Base-by-base conservation (phyloP, 2,329 filamentous ascomycete species). In the Verticillium tricorpus region DNA sequence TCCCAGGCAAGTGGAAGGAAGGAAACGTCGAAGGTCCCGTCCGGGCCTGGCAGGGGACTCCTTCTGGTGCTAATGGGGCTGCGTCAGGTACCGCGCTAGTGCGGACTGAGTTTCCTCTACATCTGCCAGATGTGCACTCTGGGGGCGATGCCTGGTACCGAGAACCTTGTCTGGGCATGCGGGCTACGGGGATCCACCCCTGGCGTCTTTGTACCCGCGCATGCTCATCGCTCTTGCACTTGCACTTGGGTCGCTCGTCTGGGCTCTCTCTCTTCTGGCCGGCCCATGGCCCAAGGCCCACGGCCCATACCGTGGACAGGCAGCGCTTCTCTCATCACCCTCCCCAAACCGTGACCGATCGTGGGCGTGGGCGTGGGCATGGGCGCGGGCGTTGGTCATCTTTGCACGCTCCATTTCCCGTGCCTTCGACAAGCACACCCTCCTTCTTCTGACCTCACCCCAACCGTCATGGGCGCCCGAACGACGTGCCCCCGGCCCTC, bases 1-100 rank as follows among this genome's bases (percentile, higher is more conserved):
- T 59, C 58, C 31, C 45, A 59, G 58, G 40, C 58, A 59, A 37
- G 45, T 54, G 58, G 45, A 59, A 34, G 58, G 58, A 59, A 34
- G 58, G 58, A 59, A 59, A 59, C 58, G 58, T 59, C 58, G 58
- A 59, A 59, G 45, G 40, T 54, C 39, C 58, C 58, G 50, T 59
- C 57, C 57, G 54, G 25, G 54, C n/a, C 54, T 34, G 25, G 54
- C 31, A 56, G 54, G 58, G 40, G 31, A 31, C 45, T 54, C 19
- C 31, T 59, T 59, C 32, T 59, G 40, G 58, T 55, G 45, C 58
- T 59, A 45, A 59, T 59, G 45, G 45, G 58, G 58, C 58, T 35
- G 40, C 58, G 34, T 32, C 40, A 54, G 58, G 45, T 59, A 59
- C 58, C 31, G 40, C 11, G 17, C 58, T 34, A 37, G 40, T 22